phyloP scores from a whole-genome alignment of 2,329 filamentous ascomycete genomes.

The Leptographium lundbergii region DNA sequence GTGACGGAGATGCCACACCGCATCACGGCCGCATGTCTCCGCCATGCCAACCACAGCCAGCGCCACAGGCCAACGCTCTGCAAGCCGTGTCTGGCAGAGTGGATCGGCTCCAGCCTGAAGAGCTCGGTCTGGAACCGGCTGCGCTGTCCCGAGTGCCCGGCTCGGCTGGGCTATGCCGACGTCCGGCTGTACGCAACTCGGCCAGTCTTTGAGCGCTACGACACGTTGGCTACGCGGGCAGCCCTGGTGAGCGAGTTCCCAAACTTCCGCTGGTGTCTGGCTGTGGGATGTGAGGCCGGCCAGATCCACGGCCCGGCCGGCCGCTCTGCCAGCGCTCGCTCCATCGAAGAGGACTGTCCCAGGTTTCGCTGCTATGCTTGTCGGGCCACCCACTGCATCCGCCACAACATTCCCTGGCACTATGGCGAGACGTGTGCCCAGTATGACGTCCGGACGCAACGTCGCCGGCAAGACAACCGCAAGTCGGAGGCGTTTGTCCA shows the following conservation, averaged over 20 bases:
- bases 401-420: constrained; percentile 25
- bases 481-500: constrained; percentile 21
- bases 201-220: constrained; percentile 21
- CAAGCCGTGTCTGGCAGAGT: constrained; percentile 20
- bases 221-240: constrained; percentile 20
- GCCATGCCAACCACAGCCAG: not conserved
- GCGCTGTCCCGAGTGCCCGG: constrained; percentile 22
- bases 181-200: constrained; percentile 17
- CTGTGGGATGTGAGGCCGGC: constrained; percentile 22
- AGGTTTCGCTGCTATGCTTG: constrained; percentile 22
- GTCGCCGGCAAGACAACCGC: constrained; percentile 17
- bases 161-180: constrained; percentile 18
- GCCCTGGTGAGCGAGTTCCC: constrained; percentile 15
- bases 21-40: constrained; percentile 17
- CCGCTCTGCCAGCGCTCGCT: not conserved
- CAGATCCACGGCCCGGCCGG: constrained; percentile 19
- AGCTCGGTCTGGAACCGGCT: constrained; percentile 19
- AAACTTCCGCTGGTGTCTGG: constrained; percentile 26
- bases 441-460: constrained; percentile 21
- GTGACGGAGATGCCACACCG: constrained; percentile 20
- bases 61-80: constrained; percentile 17
- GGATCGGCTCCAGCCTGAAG: constrained; percentile 21
- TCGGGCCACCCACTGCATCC: constrained; percentile 19
- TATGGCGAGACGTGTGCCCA: constrained; percentile 22
- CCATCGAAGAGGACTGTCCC: constrained; percentile 13